Conservation (phyloP, 352 stramenopile species). For the Aphanomyces invadans region DNA sequence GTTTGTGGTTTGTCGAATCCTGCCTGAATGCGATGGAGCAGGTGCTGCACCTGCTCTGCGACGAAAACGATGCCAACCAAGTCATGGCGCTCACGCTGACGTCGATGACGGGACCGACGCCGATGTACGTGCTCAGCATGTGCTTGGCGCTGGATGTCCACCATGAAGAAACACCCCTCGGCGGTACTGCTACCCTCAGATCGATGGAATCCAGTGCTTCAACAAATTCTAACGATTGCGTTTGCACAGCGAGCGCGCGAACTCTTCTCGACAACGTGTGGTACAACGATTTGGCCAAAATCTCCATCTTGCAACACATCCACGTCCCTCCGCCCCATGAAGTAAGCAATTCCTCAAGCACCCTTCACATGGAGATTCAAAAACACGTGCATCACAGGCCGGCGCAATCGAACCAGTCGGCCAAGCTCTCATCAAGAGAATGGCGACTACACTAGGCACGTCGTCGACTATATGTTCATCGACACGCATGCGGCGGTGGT, state of each 20-base stretch:
- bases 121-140: conserved; percentile 37
- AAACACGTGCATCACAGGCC: neutral
- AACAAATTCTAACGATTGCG: no score
- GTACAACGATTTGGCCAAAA: conserved; percentile 53
- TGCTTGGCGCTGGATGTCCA: conserved; percentile 50
- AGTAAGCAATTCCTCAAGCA: neutral
- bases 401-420: conserved; percentile 10
- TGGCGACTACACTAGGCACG: conserved; percentile 11
- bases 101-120: neutral
- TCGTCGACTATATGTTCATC: neutral
- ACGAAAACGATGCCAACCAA: conserved; percentile 53
- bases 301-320: conserved; percentile 62
- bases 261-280: conserved; percentile 51
- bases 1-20: neutral
- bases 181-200: neutral
- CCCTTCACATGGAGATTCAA: no score
- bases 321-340: conserved; percentile 37
- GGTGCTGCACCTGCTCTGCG: conserved; percentile 45
- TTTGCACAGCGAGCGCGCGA: conserved; percentile 38
- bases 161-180: conserved; percentile 52
- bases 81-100: conserved; percentile 58
- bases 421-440: conserved; percentile 3
- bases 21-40: conserved; percentile 23
- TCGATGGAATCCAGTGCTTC: no score
- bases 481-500: neutral